Base-by-base conservation (phyloP, 208 protist species). In the Leptomonas seymouri region DNA sequence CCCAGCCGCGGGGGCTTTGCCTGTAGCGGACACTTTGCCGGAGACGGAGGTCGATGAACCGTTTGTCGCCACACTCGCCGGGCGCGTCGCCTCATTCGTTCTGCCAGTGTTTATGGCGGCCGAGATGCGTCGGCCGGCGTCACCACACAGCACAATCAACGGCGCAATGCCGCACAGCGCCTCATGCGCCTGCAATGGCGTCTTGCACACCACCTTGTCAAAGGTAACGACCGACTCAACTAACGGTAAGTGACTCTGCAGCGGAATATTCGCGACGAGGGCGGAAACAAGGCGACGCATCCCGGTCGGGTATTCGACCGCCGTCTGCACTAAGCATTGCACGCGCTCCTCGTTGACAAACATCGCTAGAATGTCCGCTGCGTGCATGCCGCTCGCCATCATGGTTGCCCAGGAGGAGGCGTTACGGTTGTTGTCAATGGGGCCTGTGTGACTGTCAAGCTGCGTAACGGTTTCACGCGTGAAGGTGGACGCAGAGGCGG, bases 151-250 rank as follows among this genome's bases (percentile, higher is more conserved):
- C 18, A 46, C 23, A 30, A 94, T 82, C 30, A 64, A 61, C 11
- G 85, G 87, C 6, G 91, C 85, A 44, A 93, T 80, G 0, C 64
- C 31, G 46, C 74, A 67, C 18, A 85, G 74, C 23, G 67, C 57
- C n/a, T 82, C 55, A 21, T 86, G 75, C 11, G 81, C 89, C 56
- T 90, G 80, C 11, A 82, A 57, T 30, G 87, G 87, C 2, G 76
- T 73, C 49, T 82, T 78, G 64, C 87, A 92, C 11, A 71, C 62
- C 14, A 92, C 87, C 51, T 75, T 72, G 20, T 76, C 74, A 21
- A 70, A 61, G 1, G 80, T 81, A 21, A 91, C 76, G 31, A 94
- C 46, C 1, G 87, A 93, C 78, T 97, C 87, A 12, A 97, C 89
- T 30, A 93, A 61, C 0, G 89, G 85, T 25, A 94, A 83, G 41